A percentile compares a stretch with the other conserved stretches of the same genome.
Evolutionary conservation across 768 basidiomycete species (phyloP).

Genomic region (Russula lepida): DNA sequence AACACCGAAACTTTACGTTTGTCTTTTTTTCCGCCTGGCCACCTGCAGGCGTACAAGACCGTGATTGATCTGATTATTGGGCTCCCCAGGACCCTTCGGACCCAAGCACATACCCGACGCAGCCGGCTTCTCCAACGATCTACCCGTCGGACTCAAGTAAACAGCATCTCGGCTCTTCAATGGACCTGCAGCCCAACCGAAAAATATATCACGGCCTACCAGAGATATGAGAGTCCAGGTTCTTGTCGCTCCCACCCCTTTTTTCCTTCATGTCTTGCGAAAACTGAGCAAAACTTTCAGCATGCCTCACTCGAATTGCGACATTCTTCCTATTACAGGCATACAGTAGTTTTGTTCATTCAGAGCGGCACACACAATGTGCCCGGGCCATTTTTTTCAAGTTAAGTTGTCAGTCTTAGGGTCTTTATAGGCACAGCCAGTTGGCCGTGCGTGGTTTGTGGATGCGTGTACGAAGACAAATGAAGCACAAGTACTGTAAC

Average conservation of each 20-base stretch:
- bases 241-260: not conserved
- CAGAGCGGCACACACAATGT: no score
- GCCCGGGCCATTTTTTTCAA: no score
- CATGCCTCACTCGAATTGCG: no score
- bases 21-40: not conserved
- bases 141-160: not conserved
- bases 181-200: conserved; percentile 3
- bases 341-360: no score
- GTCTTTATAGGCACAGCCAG: no score
- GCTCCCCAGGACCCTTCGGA: conserved; percentile 19
- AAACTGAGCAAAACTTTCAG: not conserved
- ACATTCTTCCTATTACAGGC: no score
- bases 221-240: conserved; percentile 9
- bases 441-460: no score
- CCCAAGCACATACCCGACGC: conserved; percentile 17
- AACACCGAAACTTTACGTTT: conserved; percentile 14
- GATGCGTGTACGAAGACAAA: not conserved
- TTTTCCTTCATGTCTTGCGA: no score
- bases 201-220: conserved; percentile 12
- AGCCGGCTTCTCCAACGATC: conserved; percentile 9
- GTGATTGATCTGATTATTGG: not conserved
- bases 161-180: not conserved
- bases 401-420: no score
- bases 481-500: no score
- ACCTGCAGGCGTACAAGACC: not conserved